A percentile compares a stretch with the other conserved stretches of the same genome.
Conservation (phyloP, 257 asterid genomes). For the Leptodermis oblonga region DNA sequence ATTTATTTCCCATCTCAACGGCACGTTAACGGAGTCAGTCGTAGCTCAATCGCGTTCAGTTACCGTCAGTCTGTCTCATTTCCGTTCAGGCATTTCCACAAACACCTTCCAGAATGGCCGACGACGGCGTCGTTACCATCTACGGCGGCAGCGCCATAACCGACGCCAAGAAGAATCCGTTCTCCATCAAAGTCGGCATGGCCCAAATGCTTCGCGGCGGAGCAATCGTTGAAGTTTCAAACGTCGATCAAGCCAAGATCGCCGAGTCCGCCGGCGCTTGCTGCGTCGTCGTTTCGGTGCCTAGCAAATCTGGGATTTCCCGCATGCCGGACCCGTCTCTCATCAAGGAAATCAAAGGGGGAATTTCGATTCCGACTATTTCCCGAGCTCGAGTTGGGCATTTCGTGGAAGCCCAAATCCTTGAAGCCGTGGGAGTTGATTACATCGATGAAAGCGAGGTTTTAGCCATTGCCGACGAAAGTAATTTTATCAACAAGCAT, state of each 20-base stretch:
- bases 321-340: constrained; percentile 83
- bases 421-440: constrained; percentile 72
- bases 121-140: constrained; percentile 70
- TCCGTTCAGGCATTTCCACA: constrained; percentile 26
- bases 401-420: constrained; percentile 81
- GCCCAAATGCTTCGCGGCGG: constrained; percentile 91
- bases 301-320: constrained; percentile 41
- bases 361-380: constrained; percentile 61
- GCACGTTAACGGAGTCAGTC: not conserved
- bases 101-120: constrained; percentile 45
- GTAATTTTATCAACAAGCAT: constrained; percentile 67
- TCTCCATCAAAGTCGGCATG: constrained; percentile 65
- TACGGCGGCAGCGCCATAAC: constrained; percentile 65
- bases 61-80: not conserved
- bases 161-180: constrained; percentile 57
- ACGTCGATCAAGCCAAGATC: constrained; percentile 66
- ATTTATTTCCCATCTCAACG: not conserved
- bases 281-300: constrained; percentile 58
- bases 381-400: constrained; percentile 77
- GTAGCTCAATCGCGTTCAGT: not conserved
- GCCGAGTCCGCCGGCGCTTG: constrained; percentile 89
- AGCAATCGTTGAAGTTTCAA: constrained; percentile 57
- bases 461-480: constrained; percentile 59
- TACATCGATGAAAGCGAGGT: constrained; percentile 76
- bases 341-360: constrained; percentile 64